Conservation (phyloP, 2,329 filamentous ascomycete species). For the Claviceps spartinae region DNA sequence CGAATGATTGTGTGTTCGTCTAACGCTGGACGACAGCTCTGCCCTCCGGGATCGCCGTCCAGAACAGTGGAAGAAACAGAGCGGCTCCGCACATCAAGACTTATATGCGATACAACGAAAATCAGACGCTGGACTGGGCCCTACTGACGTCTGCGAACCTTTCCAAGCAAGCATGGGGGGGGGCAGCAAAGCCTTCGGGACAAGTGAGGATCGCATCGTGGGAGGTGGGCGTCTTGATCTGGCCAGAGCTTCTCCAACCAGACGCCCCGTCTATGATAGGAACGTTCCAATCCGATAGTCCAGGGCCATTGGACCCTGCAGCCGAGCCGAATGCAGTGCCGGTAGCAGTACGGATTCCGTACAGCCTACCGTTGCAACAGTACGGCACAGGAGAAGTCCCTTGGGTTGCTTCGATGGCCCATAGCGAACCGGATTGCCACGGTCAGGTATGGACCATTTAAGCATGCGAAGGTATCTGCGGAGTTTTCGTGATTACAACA, state of each 20-base stretch:
- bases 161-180: slow-evolving; percentile 81
- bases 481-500: too few relatives aligned
- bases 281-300: slow-evolving; percentile 49
- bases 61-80: slow-evolving; percentile 46
- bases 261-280: slow-evolving; percentile 46
- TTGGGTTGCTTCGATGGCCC: slow-evolving; percentile 56
- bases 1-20: background rate
- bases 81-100: slow-evolving; percentile 87
- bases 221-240: slow-evolving; percentile 73
- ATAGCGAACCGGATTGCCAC: slow-evolving; percentile 49
- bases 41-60: slow-evolving; percentile 9
- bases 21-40: slow-evolving; percentile 13
- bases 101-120: slow-evolving; percentile 53
- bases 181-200: slow-evolving; percentile 38
- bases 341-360: slow-evolving; percentile 69
- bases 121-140: slow-evolving; percentile 60
- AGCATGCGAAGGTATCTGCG: background rate
- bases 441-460: slow-evolving; percentile 26
- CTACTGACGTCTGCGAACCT: slow-evolving; percentile 84
- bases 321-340: slow-evolving; percentile 20
- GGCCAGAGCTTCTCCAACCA: slow-evolving; percentile 48
- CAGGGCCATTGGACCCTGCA: slow-evolving; percentile 16
- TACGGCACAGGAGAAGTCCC: slow-evolving; percentile 54
- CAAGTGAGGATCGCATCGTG: slow-evolving; percentile 65
- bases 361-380: slow-evolving; percentile 57